Conservation (phyloP, 352 stramenopile species). For the Pythium graminicola region DNA sequence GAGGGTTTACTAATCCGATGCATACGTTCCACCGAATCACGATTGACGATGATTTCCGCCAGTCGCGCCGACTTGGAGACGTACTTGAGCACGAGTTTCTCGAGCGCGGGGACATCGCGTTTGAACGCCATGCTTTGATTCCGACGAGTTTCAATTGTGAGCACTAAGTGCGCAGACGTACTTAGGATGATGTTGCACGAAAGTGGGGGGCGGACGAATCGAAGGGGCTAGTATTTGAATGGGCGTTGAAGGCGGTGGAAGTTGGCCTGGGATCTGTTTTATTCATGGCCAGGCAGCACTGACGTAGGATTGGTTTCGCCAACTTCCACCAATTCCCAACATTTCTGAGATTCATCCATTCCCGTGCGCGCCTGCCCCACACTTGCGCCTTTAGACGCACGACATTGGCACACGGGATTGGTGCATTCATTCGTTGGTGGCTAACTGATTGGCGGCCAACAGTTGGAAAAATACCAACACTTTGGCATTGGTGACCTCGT, state of each 20-base stretch:
- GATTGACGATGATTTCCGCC: constrained; percentile 59
- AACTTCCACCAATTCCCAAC: constrained; percentile 2
- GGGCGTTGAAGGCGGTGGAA: not conserved
- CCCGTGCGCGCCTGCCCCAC: not conserved
- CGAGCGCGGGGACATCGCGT: constrained; percentile 69
- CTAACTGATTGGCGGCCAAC: not conserved
- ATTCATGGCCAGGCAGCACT: not conserved
- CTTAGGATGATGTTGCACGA: not conserved
- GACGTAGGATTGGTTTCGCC: not conserved
- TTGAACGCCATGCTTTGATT: constrained; percentile 70
- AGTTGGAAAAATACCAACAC: not conserved
- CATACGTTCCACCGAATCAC: constrained; percentile 50
- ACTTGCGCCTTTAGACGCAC: too few species aligned
- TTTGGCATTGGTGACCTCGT: not conserved
- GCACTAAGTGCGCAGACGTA: not conserved
- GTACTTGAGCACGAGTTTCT: constrained; percentile 86
- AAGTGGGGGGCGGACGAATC: not conserved
- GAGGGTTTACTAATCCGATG: constrained; percentile 66
- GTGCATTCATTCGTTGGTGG: not conserved
- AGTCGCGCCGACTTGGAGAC: constrained; percentile 78
- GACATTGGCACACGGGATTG: too few species aligned
- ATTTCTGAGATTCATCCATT: not conserved
- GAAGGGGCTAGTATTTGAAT: not conserved
- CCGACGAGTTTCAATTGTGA: not conserved
- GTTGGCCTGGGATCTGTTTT: constrained; percentile 1